Evolutionary conservation across 1,139 yeast genomes (phyloP), one percentile per base, ranked within the genome.

Genomic region (Barnettozyma hawaiiensis): DNA sequence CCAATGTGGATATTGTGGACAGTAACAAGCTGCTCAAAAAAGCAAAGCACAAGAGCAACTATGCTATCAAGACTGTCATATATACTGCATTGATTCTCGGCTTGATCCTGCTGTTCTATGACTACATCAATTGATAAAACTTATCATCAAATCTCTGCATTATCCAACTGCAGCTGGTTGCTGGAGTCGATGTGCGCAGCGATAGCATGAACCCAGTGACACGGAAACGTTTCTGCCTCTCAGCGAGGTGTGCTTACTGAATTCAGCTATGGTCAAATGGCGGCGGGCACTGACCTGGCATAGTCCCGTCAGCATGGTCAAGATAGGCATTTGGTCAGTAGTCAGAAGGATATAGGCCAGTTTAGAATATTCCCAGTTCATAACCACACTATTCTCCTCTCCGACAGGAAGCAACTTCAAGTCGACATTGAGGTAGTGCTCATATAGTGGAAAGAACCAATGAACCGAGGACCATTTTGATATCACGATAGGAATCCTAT

Each of bases 21-120:
- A 97, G 97, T 24, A 90, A 90, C 61, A 71, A 73, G 51, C 82
- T 81, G 46, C 69, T 92, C 51, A 72, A 73, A 40, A 76, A 75
- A 49, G 96, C 97, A 1, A 81, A 85, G 33, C 70, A 71, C 37
- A 69, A 82, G 39, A 85, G 87, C 49, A 81, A 85, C 44, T 71
- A 76, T 42, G 80, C 90, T 1, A 85, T 95, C 1, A 77, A 76
- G 53, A 64, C 83, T 54, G 73, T 86, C 35, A 76, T 84, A 37
- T 73, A 69, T 38, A 61, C 79, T 3, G 81, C 94, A 18, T 55
- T 86, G 2, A 57, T 75, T 4, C 64, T 85, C 35, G 94, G 90
- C 0, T 49, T 81, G 10, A 57, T 87, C 12, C 60, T 89, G 32
- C 62, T 87, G 42, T 62, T 81, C 36, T 68, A 84, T 43, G 96